Conservation (phyloP, 1,139 yeast genomes). For the Yamadazyma taylorii region DNA sequence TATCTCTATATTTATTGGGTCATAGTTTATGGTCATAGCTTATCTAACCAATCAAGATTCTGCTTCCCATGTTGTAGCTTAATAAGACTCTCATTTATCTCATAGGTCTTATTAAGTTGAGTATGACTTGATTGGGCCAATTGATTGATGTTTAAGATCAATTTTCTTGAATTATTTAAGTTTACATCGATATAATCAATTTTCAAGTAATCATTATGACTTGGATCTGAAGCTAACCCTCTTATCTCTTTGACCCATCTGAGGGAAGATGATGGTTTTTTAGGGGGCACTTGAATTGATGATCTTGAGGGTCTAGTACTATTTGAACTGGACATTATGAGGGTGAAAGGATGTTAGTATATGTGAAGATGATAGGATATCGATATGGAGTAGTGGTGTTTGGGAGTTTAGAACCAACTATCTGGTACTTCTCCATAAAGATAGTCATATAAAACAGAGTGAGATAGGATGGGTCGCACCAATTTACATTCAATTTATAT, state of each 20-base stretch:
- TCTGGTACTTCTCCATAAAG: no score
- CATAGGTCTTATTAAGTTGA: constrained; percentile 21
- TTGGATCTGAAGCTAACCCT: constrained; percentile 41
- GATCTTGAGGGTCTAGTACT: no score
- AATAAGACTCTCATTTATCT: constrained; percentile 28
- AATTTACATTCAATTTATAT: no score
- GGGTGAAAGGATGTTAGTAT: background rate
- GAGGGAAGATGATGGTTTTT: constrained; percentile 3
- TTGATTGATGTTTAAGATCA: constrained; percentile 32
- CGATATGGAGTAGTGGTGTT: no score
- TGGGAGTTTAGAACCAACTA: no score
- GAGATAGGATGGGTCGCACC: no score
- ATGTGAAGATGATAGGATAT: no score
- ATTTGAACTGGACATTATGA: background rate
- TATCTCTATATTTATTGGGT: no score
- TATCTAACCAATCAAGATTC: constrained; percentile 31
- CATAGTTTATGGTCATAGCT: background rate
- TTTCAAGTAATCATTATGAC: constrained; percentile 39
- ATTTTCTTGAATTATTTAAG: constrained; percentile 42
- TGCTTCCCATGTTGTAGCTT: constrained; percentile 26
- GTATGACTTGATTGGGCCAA: constrained; percentile 23
- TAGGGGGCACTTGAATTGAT: no score
- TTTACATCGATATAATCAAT: constrained; percentile 47
- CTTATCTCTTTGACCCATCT: constrained; percentile 38
- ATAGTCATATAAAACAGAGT: no score